Evolutionary conservation across 306 rosid genomes (phyloP).

Genomic region (Pyrus communis): DNA sequence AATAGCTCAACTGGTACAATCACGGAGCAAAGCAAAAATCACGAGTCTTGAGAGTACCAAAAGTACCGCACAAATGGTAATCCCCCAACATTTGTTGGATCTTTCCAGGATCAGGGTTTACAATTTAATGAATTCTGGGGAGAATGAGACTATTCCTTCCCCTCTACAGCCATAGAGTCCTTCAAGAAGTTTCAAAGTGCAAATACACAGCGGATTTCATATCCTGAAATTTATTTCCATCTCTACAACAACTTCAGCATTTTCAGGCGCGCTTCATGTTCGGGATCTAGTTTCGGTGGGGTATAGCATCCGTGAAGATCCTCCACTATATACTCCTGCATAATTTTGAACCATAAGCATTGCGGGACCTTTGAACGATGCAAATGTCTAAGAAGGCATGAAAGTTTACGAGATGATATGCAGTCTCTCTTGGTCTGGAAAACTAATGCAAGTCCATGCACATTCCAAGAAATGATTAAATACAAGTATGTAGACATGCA

Average conservation of each 20-base stretch:
- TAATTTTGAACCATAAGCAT: background rate
- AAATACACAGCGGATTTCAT: background rate
- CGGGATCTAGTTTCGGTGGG: slow-evolving; percentile 86
- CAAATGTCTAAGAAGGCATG: background rate
- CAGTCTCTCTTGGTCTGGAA: background rate
- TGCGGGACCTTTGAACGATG: background rate
- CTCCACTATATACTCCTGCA: slow-evolving; percentile 91
- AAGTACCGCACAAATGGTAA: background rate
- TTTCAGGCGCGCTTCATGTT: slow-evolving; percentile 84
- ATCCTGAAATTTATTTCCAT: slow-evolving; percentile 3
- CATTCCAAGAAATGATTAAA: background rate
- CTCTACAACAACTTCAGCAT: slow-evolving; percentile 78
- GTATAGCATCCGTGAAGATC: slow-evolving; percentile 72
- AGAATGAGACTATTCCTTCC: slow-evolving; percentile 9
- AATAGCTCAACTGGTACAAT: background rate
- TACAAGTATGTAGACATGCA: background rate
- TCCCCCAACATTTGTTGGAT: background rate
- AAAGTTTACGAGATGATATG: background rate
- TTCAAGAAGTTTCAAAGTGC: slow-evolving; percentile 10
- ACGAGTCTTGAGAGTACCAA: background rate
- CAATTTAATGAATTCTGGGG: slow-evolving; percentile 1
- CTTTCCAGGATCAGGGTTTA: background rate
- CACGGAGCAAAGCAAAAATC: background rate
- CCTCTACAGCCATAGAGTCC: background rate
- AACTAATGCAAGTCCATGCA: background rate